Base-by-base conservation (phyloP, 176 grass and related monocot species). In the Cenchrus fungigraminus region DNA sequence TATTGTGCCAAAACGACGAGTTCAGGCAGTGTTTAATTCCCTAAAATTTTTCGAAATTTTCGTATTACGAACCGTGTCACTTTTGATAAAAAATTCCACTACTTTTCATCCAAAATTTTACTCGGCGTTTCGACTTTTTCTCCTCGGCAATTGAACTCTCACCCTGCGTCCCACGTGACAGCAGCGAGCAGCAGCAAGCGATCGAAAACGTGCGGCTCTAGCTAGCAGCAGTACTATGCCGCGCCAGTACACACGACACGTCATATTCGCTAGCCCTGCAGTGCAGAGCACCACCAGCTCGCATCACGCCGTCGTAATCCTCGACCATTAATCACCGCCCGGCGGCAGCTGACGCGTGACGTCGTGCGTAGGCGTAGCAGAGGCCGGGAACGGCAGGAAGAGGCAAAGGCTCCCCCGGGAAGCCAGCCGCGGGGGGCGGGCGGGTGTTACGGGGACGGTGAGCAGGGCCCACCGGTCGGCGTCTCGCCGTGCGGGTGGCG, bases 191-290 rank as follows among this genome's bases (percentile, higher is more conserved):
- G 37, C 8, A 53, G 68, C 44, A 43, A 40, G 44, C 60, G 19
- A 60, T 64, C 34, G 64, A 70, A 87, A 82, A 76, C 63, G 86
- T 83, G 86, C 70, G 70, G 51, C 49, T 22, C 63, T 47, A 25
- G 25, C 57, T 63, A 28, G 58, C 14, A 28, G 44, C 22, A 64
- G 25, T 25, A 25, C 45, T n/a, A 3, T 13, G 37, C 3, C 44
- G 32, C 28, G 17, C 6, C 46, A 42, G 54, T 59, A 57, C 54
- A 57, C 54, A 54, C 12, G 4, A 5, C 73, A 68, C 52, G 79
- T 90, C 84, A 60, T 42, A 10, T 65, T 65, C 37, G 37, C 37
- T 40, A 40, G 37, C 37, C 37, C 37, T 40, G 37, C 37, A 4
- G 3, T 3, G 37, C 37, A 40, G 37, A 40, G 37, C 37, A 40